These are phyloP conservation scores for Omphalotus olearius DNA, from an alignment of 1,284 basidiomycete species.

Conservation along the genomic window DNA sequence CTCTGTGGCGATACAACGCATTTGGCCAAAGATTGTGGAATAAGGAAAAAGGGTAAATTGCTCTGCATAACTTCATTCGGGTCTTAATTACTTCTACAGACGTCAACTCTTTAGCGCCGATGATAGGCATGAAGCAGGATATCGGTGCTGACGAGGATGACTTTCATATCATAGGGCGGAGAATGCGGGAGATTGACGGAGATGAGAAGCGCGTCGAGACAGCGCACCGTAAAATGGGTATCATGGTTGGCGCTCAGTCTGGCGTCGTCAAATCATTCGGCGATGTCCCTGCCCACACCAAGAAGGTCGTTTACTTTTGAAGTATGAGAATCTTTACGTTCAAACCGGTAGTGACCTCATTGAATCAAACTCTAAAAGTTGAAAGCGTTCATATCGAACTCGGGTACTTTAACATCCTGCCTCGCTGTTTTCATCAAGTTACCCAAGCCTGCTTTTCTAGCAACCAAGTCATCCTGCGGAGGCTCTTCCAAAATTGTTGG, in stretches of 20 bases:
- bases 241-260: conserved; percentile 42
- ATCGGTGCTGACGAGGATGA: conserved; percentile 91
- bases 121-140: conserved; percentile 49
- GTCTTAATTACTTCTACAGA: conserved; percentile 23
- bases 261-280: conserved; percentile 42
- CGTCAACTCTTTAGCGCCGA: conserved; percentile 25
- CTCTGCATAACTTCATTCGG: conserved; percentile 20
- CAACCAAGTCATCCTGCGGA: conserved; percentile 49
- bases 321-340: too few relatives aligned
- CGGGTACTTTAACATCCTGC: conserved; percentile 78
- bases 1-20: conserved; percentile 83
- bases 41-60: conserved; percentile 54
- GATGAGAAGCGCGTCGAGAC: conserved; percentile 50
- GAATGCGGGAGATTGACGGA: conserved; percentile 53
- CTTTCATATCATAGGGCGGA: conserved; percentile 77
- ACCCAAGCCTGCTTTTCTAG: conserved; percentile 73
- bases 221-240: conserved; percentile 35
- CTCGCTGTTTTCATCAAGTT: conserved; percentile 86
- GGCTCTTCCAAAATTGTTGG: conserved; percentile 24
- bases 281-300: conserved; percentile 28
- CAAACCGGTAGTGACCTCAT: too few relatives aligned
- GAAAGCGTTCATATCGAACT: conserved; percentile 83
- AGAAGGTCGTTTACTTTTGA: conserved; percentile 58
- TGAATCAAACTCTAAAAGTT: conserved; percentile 1
- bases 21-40: conserved; percentile 79